Evolutionary conservation across 139 green algal species (phyloP).

Genomic region (Closterium sp.): DNA sequence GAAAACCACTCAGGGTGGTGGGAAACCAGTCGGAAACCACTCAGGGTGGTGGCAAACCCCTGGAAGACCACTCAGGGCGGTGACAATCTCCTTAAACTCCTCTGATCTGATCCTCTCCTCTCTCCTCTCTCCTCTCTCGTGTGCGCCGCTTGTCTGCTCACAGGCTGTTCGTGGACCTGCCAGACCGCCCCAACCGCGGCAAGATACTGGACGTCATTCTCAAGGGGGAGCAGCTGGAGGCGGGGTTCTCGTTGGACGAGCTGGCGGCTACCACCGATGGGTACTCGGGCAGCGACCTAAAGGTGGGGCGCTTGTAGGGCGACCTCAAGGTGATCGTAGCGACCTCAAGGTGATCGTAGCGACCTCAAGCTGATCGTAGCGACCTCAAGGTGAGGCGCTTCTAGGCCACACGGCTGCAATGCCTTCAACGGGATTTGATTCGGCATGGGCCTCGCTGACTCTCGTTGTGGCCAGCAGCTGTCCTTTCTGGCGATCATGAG

Average conservation of each 20-base stretch:
- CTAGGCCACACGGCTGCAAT: too few relatives aligned
- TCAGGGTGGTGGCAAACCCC: too few relatives aligned
- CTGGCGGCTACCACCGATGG: constrained; percentile 33
- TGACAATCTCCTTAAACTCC: too few relatives aligned
- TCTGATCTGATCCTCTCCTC: background rate
- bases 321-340: background rate
- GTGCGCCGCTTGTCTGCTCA: too few relatives aligned
- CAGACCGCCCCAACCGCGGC: constrained; percentile 57
- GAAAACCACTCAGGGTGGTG: too few relatives aligned
- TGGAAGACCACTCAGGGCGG: too few relatives aligned
- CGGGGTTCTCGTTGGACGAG: constrained; percentile 37
- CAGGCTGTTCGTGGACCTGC: constrained; percentile 70
- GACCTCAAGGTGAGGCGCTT: background rate
- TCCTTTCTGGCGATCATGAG: too few relatives aligned
- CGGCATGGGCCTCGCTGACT: too few relatives aligned
- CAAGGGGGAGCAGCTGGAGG: constrained; percentile 22
- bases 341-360: background rate
- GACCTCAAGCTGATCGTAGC: background rate
- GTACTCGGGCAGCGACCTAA: constrained; percentile 63
- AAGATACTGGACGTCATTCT: constrained; percentile 62
- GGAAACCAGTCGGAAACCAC: too few relatives aligned
- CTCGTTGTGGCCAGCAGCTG: too few relatives aligned
- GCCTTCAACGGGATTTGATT: too few relatives aligned
- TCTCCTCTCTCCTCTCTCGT: too few relatives aligned
- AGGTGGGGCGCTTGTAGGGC: background rate